phyloP scores from a whole-genome alignment of 2,329 filamentous ascomycete genomes.

The Gaeumannomyces tritici region DNA sequence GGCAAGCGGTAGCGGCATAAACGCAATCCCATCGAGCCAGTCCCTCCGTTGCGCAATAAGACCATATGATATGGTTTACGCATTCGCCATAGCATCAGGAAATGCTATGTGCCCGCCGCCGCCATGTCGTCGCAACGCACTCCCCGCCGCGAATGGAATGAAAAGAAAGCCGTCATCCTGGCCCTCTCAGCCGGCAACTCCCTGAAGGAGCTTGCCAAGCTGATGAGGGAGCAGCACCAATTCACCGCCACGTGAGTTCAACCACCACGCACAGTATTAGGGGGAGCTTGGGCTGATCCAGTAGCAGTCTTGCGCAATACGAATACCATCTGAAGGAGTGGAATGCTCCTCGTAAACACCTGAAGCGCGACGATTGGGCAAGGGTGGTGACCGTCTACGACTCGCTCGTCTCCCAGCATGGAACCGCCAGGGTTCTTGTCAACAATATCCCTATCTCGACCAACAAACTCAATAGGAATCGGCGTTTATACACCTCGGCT shows the following conservation, averaged over 20 bases:
- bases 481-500: background rate
- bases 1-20: too few relatives aligned
- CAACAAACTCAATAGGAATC: background rate
- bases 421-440: background rate
- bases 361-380: background rate
- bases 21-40: too few relatives aligned
- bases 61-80: background rate
- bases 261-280: too few relatives aligned
- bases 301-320: background rate
- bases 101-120: background rate
- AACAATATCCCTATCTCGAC: background rate
- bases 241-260: background rate
- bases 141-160: background rate
- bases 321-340: background rate
- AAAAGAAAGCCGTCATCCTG: background rate
- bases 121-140: background rate
- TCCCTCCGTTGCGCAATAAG: background rate
- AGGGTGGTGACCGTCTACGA: background rate
- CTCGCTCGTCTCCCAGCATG: background rate
- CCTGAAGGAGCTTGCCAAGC: background rate
- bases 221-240: background rate
- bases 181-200: background rate
- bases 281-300: background rate
- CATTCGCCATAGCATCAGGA: background rate
- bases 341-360: background rate